Evolutionary conservation across 2,329 filamentous ascomycete species (phyloP), one percentile per base, ranked within the genome.

Genomic region (Ophioceras dolichostomum): DNA sequence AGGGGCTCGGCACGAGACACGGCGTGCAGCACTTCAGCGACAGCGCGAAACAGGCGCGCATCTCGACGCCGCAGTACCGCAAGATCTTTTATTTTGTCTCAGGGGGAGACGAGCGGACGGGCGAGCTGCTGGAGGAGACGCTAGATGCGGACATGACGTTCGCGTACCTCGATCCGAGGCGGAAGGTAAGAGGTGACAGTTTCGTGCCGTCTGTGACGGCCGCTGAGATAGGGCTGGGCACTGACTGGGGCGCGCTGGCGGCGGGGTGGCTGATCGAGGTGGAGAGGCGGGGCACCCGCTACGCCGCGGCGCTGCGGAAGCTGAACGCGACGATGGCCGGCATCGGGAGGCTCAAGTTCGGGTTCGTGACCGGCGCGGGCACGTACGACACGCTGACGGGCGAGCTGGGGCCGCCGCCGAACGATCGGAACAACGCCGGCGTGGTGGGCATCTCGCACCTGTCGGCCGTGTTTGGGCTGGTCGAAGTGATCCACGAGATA

Each of bases 1-100:
- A 68, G 39, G 74, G 73, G 0, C 61, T 79, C 2, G 75, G 75
- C 1, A 78, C 75, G 0, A 61, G 75, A 4, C 75, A 79, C 41
- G 73, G 74, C 2, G 68, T 79, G 0, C 72, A 76, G 49, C 75
- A 79, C 44, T 79, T 63, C 55, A 52, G 63, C 13, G 75, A 79
- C 46, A 75, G 69, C 37, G 64, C 68, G 0, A 79, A 79, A 48
- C 75, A 79, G 51, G 69, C 67, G 0, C 69, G 75, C 14, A 73
- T 79, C 16, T 72, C 74, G 0, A 65, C 70, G 13, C 64, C 70
- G 0, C 65, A 69, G 27, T 78, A 76, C 45, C 59, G 73, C 7
- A 70, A 70, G 45, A 61, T 65, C 24, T 76, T 70, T 47, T 78
- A 65, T 54, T 74, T 69, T 45, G 47, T 76, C 2, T 64, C 67